Evolutionary conservation across 1,284 basidiomycete species (phyloP).

Genomic region (Abortiporus biennis): DNA sequence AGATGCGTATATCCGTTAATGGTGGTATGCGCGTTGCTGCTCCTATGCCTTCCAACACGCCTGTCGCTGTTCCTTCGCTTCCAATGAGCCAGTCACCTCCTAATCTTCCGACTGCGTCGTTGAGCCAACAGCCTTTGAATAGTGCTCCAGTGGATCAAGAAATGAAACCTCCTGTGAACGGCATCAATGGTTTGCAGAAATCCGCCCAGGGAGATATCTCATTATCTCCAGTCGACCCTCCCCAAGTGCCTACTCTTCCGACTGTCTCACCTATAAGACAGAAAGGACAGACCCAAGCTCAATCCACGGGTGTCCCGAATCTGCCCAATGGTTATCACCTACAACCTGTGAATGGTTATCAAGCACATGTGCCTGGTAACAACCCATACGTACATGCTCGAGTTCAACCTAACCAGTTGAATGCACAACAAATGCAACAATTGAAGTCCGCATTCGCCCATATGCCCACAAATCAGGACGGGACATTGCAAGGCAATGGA

Average conservation of each 20-base stretch:
- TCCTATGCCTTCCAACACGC: not conserved
- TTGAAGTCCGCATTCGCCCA: slow-evolving; percentile 44
- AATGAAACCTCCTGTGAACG: too few species aligned
- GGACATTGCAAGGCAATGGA: slow-evolving; percentile 29
- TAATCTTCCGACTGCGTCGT: slow-evolving; percentile 14
- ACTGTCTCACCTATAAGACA: slow-evolving; percentile 27
- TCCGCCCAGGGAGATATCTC: slow-evolving; percentile 5
- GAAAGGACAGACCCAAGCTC: slow-evolving; percentile 38
- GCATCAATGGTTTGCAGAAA: slow-evolving; percentile 12
- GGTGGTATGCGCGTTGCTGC: slow-evolving; percentile 23
- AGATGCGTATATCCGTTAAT: slow-evolving; percentile 52
- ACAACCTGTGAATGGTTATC: slow-evolving; percentile 33
- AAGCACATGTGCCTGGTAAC: slow-evolving; percentile 27
- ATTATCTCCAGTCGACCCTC: slow-evolving; percentile 9
- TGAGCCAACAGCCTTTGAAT: slow-evolving; percentile 11
- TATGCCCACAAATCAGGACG: slow-evolving; percentile 31
- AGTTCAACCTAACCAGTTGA: slow-evolving; percentile 31
- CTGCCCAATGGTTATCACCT: slow-evolving; percentile 41
- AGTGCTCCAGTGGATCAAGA: slow-evolving; percentile 17
- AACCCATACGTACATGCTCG: slow-evolving; percentile 24
- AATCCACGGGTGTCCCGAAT: slow-evolving; percentile 18
- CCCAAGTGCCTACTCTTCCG: slow-evolving; percentile 14
- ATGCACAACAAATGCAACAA: slow-evolving; percentile 48
- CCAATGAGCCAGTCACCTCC: not conserved
- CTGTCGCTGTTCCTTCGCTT: not conserved